These are phyloP conservation scores for Suillus paluster DNA, from an alignment of 768 basidiomycete genomes.

Conservation along the genomic window DNA sequence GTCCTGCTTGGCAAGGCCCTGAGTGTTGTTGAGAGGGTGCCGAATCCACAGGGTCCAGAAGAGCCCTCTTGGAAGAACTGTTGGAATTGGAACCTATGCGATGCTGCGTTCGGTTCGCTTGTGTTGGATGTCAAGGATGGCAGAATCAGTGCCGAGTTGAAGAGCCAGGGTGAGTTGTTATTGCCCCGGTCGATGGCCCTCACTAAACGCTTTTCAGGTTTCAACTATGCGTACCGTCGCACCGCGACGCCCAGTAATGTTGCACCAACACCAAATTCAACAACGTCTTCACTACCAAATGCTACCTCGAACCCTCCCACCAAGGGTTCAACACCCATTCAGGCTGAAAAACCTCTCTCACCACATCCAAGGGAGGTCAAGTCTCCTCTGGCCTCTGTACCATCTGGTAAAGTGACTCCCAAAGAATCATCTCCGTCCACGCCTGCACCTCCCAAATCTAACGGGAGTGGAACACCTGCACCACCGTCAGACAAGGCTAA, in stretches of 20 bases:
- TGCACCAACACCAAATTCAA: constrained; percentile 61
- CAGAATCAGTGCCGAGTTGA: constrained; percentile 88
- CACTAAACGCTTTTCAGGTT: constrained; percentile 54
- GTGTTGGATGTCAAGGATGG: constrained; percentile 92
- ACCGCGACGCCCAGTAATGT: constrained; percentile 58
- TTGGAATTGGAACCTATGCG: constrained; percentile 99
- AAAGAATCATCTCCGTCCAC: constrained; percentile 40
- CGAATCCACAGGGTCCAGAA: constrained; percentile 61
- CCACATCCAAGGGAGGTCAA: constrained; percentile 37
- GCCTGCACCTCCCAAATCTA: constrained; percentile 34
- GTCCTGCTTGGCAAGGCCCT: constrained; percentile 89
- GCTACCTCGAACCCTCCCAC: constrained; percentile 37
- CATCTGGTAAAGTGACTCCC: constrained; percentile 30
- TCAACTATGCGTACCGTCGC: constrained; percentile 94
- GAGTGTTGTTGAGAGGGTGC: constrained; percentile 81
- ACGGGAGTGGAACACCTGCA: constrained; percentile 34
- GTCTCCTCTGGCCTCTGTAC: constrained; percentile 38
- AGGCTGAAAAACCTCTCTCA: constrained; percentile 42
- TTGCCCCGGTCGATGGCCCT: background rate
- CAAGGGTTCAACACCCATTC: constrained; percentile 36
- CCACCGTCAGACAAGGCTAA: constrained; percentile 53
- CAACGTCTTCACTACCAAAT: constrained; percentile 54
- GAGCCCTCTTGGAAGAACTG: constrained; percentile 98
- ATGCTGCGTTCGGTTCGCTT: constrained; percentile 90
- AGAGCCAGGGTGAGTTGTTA: constrained; percentile 77